A percentile compares a stretch with the other conserved stretches of the same genome.
Evolutionary conservation across 2,329 filamentous ascomycete genomes (phyloP).

Genomic region (Calcarisporium arbuscula): DNA sequence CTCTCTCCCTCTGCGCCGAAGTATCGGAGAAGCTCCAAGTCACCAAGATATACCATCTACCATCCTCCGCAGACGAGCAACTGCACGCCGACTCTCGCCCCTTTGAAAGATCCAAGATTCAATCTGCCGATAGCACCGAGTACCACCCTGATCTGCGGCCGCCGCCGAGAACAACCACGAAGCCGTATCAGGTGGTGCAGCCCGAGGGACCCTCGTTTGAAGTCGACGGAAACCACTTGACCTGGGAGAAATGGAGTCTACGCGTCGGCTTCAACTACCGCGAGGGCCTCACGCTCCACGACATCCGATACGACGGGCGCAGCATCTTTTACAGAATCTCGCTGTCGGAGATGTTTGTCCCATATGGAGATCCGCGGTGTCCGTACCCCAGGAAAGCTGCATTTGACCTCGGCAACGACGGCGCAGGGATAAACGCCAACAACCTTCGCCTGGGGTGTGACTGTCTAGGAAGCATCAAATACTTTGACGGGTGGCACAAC

Average conservation of each 20-base stretch:
- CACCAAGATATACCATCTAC: conserved; percentile 40
- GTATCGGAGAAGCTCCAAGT: conserved; percentile 39
- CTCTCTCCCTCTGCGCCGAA: conserved; percentile 44
- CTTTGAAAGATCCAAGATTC: not conserved
- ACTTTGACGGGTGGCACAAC: conserved; percentile 27
- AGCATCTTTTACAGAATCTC: conserved; percentile 33
- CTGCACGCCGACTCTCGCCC: too few species aligned
- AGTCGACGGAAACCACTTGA: conserved; percentile 33
- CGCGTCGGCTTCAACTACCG: conserved; percentile 63
- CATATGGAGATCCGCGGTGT: conserved; percentile 25
- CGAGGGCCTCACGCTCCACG: conserved; percentile 63
- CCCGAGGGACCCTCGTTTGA: conserved; percentile 24
- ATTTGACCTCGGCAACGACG: conserved; percentile 65
- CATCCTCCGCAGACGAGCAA: conserved; percentile 27
- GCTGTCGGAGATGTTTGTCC: conserved; percentile 1
- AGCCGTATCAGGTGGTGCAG: conserved; percentile 19
- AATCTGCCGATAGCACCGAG: too few species aligned
- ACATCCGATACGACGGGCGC: conserved; percentile 59
- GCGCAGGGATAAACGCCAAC: conserved; percentile 58
- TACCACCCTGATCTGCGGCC: conserved; percentile 3
- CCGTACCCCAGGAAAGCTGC: conserved; percentile 61
- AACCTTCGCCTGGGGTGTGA: conserved; percentile 62
- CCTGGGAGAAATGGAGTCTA: conserved; percentile 64
- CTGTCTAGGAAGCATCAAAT: conserved; percentile 45
- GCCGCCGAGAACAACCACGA: not conserved